Conservation (phyloP, 805 yeast species). For the Kuraishia cidri region DNA sequence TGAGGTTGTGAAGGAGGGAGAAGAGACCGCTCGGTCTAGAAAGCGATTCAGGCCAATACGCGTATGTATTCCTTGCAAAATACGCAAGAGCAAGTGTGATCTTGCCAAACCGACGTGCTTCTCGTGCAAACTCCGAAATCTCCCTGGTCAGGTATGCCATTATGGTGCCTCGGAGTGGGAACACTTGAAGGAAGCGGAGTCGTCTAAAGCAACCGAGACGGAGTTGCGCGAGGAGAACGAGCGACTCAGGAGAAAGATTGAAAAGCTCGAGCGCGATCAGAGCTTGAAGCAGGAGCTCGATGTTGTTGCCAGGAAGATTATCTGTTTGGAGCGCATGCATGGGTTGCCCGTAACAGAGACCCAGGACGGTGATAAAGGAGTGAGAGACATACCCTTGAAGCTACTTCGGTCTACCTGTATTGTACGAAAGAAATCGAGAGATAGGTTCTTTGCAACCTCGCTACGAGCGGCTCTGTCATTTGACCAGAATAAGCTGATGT, state of each 20-base stretch:
- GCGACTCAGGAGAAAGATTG: not conserved
- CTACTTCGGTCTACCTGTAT: too few relatives aligned
- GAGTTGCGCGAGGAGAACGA: slow-evolving; percentile 1
- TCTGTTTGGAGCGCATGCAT: too few relatives aligned
- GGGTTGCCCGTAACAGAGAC: too few relatives aligned
- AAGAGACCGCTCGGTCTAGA: too few relatives aligned
- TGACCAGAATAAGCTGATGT: too few relatives aligned
- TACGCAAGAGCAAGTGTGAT: slow-evolving; percentile 35
- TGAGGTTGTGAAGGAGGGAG: too few relatives aligned
- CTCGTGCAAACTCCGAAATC: slow-evolving; percentile 15
- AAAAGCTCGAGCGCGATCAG: slow-evolving; percentile 1
- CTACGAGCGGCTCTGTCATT: too few relatives aligned
- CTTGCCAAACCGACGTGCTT: slow-evolving; percentile 22
- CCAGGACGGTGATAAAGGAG: too few relatives aligned
- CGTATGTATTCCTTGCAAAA: slow-evolving; percentile 37
- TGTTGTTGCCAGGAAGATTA: too few relatives aligned
- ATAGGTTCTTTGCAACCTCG: too few relatives aligned
- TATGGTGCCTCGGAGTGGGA: not conserved
- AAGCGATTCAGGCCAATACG: slow-evolving; percentile 32
- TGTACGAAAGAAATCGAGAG: too few relatives aligned
- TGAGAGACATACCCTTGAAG: too few relatives aligned
- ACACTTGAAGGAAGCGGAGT: not conserved
- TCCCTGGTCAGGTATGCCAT: slow-evolving; percentile 13
- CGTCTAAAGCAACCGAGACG: not conserved
- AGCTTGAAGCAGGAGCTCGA: not conserved